These are phyloP conservation scores for Yarrowia osloensis DNA, from an alignment of 805 yeast species.

Conservation along the genomic window DNA sequence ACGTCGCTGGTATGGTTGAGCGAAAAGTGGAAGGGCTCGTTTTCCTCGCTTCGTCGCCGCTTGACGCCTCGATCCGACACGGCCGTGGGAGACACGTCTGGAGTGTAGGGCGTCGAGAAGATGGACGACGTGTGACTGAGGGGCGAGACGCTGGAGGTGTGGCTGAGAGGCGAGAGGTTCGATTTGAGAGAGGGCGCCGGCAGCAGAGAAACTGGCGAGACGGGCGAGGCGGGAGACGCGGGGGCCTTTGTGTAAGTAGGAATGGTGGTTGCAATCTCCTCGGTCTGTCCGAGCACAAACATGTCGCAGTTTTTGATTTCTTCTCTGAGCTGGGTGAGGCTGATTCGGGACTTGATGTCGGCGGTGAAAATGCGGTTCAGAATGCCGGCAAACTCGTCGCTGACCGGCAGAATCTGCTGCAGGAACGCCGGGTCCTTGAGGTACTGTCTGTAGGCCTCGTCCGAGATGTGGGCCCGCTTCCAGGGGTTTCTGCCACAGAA, in stretches of 20 bases:
- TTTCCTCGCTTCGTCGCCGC: constrained; percentile 12
- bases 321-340: constrained; percentile 31
- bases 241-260: neutral
- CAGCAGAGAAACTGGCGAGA: constrained; percentile 6
- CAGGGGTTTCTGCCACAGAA: constrained; percentile 88
- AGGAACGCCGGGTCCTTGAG: constrained; percentile 57
- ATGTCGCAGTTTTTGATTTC: constrained; percentile 19
- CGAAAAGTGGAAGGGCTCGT: constrained; percentile 13
- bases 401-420: constrained; percentile 69
- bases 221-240: neutral
- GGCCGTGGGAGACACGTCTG: constrained; percentile 6
- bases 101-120: constrained; percentile 27
- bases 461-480: constrained; percentile 72
- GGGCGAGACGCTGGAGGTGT: constrained; percentile 10
- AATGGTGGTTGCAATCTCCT: neutral
- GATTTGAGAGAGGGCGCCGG: constrained; percentile 28
- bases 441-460: constrained; percentile 66
- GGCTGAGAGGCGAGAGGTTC: constrained; percentile 4
- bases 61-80: constrained; percentile 9
- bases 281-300: neutral
- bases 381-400: constrained; percentile 54
- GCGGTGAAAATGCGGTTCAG: constrained; percentile 31
- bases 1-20: constrained; percentile 11
- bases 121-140: constrained; percentile 3
- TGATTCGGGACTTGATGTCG: neutral